Conservation (phyloP, 352 stramenopile species). For the Phytophthora kernoviae region DNA sequence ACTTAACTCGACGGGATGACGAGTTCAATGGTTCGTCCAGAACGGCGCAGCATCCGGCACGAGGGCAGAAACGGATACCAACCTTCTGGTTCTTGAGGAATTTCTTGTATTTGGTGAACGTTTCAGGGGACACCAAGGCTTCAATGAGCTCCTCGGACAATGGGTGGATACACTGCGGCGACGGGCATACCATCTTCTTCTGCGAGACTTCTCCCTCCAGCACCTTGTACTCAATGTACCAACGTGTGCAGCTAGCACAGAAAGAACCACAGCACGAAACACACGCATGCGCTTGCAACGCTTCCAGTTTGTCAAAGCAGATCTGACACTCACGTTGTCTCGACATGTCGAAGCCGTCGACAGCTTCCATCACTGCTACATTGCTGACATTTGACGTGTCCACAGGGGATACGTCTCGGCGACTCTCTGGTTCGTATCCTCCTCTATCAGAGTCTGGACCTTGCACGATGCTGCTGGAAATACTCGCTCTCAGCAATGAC, state of each 20-base stretch:
- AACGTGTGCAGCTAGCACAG: constrained; percentile 66
- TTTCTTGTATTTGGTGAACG: constrained; percentile 66
- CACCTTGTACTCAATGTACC: constrained; percentile 83
- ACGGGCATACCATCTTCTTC: constrained; percentile 76
- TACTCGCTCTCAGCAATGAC: constrained; percentile 49
- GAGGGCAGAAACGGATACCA: constrained; percentile 76
- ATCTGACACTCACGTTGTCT: constrained; percentile 65
- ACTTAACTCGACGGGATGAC: constrained; percentile 47
- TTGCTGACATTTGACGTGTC: constrained; percentile 13
- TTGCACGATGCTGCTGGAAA: constrained; percentile 37
- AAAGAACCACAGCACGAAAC: constrained; percentile 47
- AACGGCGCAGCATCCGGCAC: constrained; percentile 59
- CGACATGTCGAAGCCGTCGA: constrained; percentile 30
- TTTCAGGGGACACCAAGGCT: constrained; percentile 48
- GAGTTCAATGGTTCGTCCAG: constrained; percentile 66
- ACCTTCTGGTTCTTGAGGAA: constrained; percentile 71
- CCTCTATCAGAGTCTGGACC: constrained; percentile 8
- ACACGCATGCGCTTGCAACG: constrained; percentile 51
- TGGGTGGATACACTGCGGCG: constrained; percentile 55
- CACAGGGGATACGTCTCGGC: constrained; percentile 15
- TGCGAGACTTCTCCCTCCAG: constrained; percentile 73
- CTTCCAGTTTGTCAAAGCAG: constrained; percentile 71
- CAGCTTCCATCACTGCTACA: constrained; percentile 2
- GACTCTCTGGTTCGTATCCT: constrained; percentile 16
- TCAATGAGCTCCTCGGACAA: constrained; percentile 60